phyloP scores from a whole-genome alignment of 2,329 filamentous ascomycete species.

The Fusarium sterilihyphosum region DNA sequence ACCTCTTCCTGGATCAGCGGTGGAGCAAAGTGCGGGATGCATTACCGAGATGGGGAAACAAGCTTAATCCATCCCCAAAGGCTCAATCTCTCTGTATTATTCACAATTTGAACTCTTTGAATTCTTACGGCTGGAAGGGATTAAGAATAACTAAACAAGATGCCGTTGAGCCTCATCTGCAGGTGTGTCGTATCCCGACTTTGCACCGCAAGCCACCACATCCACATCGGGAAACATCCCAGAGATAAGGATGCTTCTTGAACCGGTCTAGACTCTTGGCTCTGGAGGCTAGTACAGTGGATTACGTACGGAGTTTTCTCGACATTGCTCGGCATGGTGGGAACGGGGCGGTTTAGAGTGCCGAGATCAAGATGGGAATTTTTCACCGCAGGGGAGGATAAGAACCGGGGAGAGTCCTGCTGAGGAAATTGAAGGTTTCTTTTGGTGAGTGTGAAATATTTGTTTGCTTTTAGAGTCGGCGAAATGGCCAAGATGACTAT shows the following conservation, averaged over 20 bases:
- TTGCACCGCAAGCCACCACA: constrained; percentile 1
- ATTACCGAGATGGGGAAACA: constrained; percentile 11
- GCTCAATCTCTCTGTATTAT: not conserved
- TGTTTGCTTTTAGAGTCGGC: too few species aligned
- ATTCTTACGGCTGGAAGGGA: not conserved
- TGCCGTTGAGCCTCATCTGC: constrained; percentile 24
- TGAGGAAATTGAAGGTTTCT: rapidly evolving
- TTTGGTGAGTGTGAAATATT: not conserved
- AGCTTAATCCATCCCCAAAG: not conserved
- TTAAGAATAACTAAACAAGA: not conserved
- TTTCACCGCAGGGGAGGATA: not conserved
- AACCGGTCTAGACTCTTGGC: constrained; percentile 7
- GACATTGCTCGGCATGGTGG: constrained; percentile 25
- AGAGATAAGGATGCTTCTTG: constrained; percentile 8
- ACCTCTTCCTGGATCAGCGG: not conserved
- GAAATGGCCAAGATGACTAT: constrained; percentile 5
- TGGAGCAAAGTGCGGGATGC: constrained; percentile 5
- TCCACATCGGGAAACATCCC: not conserved
- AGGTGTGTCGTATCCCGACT: constrained; percentile 4
- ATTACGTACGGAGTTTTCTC: constrained; percentile 23
- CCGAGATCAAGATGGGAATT: constrained; percentile 2
- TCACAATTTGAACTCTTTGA: rapidly evolving
- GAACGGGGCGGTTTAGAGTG: not conserved
- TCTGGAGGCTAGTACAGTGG: constrained; percentile 10
- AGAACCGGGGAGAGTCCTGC: not conserved